These are phyloP conservation scores for Raphanus hybrid DNA, from an alignment of 441 rosid species.

Conservation along the genomic window DNA sequence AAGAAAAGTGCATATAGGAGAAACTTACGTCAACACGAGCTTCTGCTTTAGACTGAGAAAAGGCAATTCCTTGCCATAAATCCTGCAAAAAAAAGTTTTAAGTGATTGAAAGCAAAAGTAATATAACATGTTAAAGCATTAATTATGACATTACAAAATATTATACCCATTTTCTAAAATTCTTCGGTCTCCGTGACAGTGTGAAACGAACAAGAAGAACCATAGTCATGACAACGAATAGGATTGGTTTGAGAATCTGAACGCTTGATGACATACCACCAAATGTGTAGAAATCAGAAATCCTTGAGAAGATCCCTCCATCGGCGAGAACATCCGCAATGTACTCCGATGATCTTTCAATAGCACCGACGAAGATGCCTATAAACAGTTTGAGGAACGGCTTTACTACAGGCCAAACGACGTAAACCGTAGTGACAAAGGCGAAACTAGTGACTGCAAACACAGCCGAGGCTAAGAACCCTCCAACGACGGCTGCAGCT, in stretches of 20 bases:
- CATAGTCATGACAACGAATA: conserved; percentile 76
- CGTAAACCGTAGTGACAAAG: conserved; percentile 72
- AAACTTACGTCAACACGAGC: conserved; percentile 95
- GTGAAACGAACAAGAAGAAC: conserved; percentile 92
- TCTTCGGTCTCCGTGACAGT: conserved; percentile 90
- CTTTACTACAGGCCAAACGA: conserved; percentile 80
- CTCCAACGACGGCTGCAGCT: conserved; percentile 88
- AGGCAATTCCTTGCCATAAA: conserved; percentile 96
- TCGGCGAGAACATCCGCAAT: conserved; percentile 64
- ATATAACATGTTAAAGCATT: conserved; percentile 26
- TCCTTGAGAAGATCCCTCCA: conserved; percentile 70
- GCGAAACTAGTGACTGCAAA: conserved; percentile 88
- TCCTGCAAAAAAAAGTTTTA: conserved; percentile 61
- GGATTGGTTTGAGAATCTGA: conserved; percentile 79
- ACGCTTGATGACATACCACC: conserved; percentile 86
- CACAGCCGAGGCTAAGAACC: conserved; percentile 84
- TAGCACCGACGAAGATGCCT: conserved; percentile 55
- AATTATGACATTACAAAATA: neutral
- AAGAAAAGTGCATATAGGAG: conserved; percentile 20
- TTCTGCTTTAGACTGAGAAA: conserved; percentile 97
- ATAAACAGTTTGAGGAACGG: conserved; percentile 71
- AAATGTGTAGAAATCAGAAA: conserved; percentile 68
- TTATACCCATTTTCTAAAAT: conserved; percentile 95
- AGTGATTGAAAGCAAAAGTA: conserved; percentile 12
- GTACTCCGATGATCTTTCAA: conserved; percentile 69